Conservation (phyloP, 305 asterid species). For the Fraxinus dipetala region DNA sequence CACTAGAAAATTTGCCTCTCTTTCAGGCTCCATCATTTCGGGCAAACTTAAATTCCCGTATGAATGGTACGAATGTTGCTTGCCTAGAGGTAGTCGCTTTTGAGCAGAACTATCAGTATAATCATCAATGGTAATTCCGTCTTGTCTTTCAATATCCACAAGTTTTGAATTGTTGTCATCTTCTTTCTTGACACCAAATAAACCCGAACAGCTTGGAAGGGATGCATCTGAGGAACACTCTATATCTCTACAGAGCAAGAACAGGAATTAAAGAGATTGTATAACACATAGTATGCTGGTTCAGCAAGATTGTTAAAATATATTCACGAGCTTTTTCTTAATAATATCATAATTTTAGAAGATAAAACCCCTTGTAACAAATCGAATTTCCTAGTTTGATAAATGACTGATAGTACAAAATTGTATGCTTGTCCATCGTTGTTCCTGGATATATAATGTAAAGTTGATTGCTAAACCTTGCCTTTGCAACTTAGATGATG, state of each 20-base stretch:
- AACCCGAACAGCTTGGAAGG: constrained; percentile 41
- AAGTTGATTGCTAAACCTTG: not conserved
- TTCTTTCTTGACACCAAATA: constrained; percentile 40
- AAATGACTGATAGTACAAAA: not conserved
- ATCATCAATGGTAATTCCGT: constrained; percentile 51
- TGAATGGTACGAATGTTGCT: constrained; percentile 44
- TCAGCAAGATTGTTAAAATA: not conserved
- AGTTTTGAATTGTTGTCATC: constrained; percentile 41
- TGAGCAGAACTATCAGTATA: constrained; percentile 37
- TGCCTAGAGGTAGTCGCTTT: constrained; percentile 45
- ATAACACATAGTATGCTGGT: not conserved
- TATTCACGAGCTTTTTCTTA: not conserved
- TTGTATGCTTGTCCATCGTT: not conserved
- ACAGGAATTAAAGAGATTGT: not conserved
- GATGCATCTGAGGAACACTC: constrained; percentile 46
- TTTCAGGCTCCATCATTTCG: constrained; percentile 45
- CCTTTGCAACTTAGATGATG: not conserved
- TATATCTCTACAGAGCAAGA: constrained; percentile 40
- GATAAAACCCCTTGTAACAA: not conserved
- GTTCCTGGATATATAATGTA: not conserved
- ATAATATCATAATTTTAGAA: not conserved
- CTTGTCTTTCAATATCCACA: constrained; percentile 37
- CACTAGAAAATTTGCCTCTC: constrained; percentile 47
- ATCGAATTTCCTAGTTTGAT: not conserved
- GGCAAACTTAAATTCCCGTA: constrained; percentile 42